Evolutionary conservation across 768 basidiomycete genomes (phyloP).

Genomic region (Amanita brunnescens): DNA sequence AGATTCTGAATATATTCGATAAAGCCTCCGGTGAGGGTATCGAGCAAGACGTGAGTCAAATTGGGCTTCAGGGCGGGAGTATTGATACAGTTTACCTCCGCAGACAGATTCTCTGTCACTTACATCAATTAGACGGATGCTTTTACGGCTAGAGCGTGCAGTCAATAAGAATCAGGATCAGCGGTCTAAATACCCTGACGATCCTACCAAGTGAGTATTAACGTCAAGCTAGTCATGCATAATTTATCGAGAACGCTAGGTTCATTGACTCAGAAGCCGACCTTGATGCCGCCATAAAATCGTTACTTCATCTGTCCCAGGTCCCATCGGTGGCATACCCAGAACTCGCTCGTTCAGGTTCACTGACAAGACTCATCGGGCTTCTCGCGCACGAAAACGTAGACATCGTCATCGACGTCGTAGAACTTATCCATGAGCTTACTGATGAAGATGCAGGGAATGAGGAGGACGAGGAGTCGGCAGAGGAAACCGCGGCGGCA

Average conservation of each 20-base stretch:
- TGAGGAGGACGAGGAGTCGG: slow-evolving; percentile 55
- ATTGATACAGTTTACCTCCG: slow-evolving; percentile 13
- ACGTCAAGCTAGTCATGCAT: neutral
- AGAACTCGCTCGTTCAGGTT: slow-evolving; percentile 74
- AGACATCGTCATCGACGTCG: slow-evolving; percentile 94
- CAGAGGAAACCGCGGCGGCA: slow-evolving; percentile 53
- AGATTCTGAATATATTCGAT: slow-evolving; percentile 94
- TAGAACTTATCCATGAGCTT: slow-evolving; percentile 87
- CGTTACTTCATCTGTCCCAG: slow-evolving; percentile 83
- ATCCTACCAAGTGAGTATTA: slow-evolving; percentile 70
- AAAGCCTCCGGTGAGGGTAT: slow-evolving; percentile 52
- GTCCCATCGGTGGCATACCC: slow-evolving; percentile 78
- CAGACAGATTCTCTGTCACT: slow-evolving; percentile 64
- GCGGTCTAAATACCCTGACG: slow-evolving; percentile 88
- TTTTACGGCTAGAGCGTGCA: slow-evolving; percentile 79
- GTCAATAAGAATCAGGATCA: slow-evolving; percentile 95
- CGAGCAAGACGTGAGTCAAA: slow-evolving; percentile 55
- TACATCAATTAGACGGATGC: slow-evolving; percentile 59
- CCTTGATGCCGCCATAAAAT: slow-evolving; percentile 80
- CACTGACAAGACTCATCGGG: slow-evolving; percentile 63
- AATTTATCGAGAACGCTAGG: slow-evolving; percentile 32
- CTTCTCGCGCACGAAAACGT: slow-evolving; percentile 93
- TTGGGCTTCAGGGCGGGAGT: slow-evolving; percentile 10
- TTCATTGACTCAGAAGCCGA: slow-evolving; percentile 99
- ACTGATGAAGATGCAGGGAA: slow-evolving; percentile 94